Percentiles rank a stretch among this genome's conserved stretches.
Conservation (phyloP, 2,329 filamentous ascomycete species). For the Diaporthe sp. region DNA sequence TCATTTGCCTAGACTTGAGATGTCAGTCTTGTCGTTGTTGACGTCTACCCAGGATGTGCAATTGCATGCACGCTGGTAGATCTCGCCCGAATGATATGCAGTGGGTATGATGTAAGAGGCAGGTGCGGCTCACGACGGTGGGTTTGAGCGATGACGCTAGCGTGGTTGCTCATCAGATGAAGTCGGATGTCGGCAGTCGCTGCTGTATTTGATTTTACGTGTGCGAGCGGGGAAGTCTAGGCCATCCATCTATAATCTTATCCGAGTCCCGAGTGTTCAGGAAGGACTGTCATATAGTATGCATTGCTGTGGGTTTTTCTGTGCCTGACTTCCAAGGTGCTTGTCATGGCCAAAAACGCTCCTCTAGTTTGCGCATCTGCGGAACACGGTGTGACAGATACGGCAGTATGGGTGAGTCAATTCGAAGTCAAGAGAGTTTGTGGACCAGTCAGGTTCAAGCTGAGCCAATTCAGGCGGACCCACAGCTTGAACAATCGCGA, state of each 20-base stretch:
- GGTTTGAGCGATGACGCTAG: conserved; percentile 8
- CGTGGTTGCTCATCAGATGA: background rate
- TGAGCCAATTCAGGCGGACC: background rate
- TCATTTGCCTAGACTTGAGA: background rate
- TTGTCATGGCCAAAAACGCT: background rate
- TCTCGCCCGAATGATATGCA: background rate
- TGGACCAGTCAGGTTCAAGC: background rate
- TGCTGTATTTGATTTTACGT: background rate
- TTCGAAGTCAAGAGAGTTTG: background rate
- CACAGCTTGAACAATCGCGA: background rate
- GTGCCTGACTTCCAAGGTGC: too few species aligned
- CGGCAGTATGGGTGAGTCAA: background rate
- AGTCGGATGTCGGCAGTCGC: background rate
- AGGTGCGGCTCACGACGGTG: conserved; percentile 20
- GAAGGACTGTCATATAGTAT: background rate
- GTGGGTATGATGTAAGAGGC: conserved; percentile 24
- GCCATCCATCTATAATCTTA: background rate
- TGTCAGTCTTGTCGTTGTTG: background rate
- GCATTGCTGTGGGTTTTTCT: too few species aligned
- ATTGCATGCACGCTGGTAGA: background rate
- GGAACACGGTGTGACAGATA: background rate
- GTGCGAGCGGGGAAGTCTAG: background rate
- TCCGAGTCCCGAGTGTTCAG: background rate
- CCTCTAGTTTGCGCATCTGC: background rate
- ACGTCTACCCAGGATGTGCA: background rate